Base-by-base conservation (phyloP, 176 grass and related monocot genomes). In the barley (Hordeum vulgare) region DNA sequence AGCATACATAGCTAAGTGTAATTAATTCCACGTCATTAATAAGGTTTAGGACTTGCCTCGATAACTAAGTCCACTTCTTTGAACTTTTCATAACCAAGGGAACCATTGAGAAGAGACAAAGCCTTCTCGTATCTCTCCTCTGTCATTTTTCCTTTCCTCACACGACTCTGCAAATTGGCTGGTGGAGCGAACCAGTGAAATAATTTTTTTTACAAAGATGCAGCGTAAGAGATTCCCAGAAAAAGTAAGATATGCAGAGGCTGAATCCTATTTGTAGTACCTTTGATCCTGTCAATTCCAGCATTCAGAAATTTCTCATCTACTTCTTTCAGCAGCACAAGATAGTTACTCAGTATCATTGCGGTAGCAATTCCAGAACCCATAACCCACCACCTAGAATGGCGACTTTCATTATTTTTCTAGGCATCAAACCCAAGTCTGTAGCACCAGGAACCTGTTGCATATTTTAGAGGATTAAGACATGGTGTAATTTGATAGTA, bases 301-400 rank as follows among this genome's bases (percentile, higher is more conserved):
- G 91, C 87, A 86, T 87, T 79, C 53, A 95, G 71, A 65, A 90
- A 93, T 11, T 95, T 92, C 67, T 92, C 90, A 40, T 95, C 91
- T 87, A 94, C 91, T 95, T 98, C 90, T 93, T 98, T 98, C 42
- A 98, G 80, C 59, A 95, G 35, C 47, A 98, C 93, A 57, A 87
- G 87, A 88, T 95, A 98, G 83, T 91, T 92, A 74, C 87, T 95
- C 47, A 98, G 78, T 81, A 98, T 85, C 90, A 98, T 83, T 66
- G 80, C 93, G 0, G 96, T 94, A 75, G 93, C 96, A 88, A 98
- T 98, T 90, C 92, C 93, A 70, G 96, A 98, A 77, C 93, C 93
- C 89, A 95, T 95, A 61, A 93, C 57, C 92, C 91, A 47, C 96
- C 93, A 74, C 96, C 93, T 83, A 98, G 58, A 83, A 98, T 95